Conservation (phyloP, 768 basidiomycete species). For the Fomitopsis serialis region DNA sequence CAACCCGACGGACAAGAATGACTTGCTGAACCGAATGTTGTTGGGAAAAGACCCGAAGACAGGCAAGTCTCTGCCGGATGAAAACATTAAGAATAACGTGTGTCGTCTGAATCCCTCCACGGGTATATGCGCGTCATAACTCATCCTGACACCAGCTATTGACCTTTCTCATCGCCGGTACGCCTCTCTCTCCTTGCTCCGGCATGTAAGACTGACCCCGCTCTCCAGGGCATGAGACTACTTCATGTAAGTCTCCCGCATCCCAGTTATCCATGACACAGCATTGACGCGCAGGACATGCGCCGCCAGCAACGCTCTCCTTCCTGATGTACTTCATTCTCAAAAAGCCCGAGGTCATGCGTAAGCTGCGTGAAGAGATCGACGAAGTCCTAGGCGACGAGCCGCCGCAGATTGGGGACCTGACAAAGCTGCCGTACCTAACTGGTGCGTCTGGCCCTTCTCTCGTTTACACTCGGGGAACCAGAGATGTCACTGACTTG, state of each 20-base stretch:
- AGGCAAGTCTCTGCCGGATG: slow-evolving; percentile 34
- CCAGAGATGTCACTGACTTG: too few relatives aligned
- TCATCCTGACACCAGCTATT: slow-evolving; percentile 29
- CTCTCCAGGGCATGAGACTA: slow-evolving; percentile 31
- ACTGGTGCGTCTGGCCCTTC: slow-evolving; percentile 22
- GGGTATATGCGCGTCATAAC: too few relatives aligned
- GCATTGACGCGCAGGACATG: too few relatives aligned
- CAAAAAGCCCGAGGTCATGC: slow-evolving; percentile 36
- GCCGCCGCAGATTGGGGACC: slow-evolving; percentile 32
- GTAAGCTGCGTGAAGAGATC: slow-evolving; percentile 41
- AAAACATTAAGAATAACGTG: slow-evolving; percentile 39
- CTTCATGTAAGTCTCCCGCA: slow-evolving; percentile 21
- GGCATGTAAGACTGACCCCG: not conserved
- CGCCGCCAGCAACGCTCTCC: slow-evolving; percentile 28
- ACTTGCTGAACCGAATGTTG: slow-evolving; percentile 43
- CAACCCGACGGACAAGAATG: slow-evolving; percentile 34
- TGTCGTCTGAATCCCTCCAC: slow-evolving; percentile 6
- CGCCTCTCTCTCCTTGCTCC: not conserved
- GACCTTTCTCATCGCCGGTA: slow-evolving; percentile 47
- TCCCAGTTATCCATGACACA: too few relatives aligned
- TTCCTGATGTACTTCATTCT: slow-evolving; percentile 42
- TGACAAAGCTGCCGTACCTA: slow-evolving; percentile 39
- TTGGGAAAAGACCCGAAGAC: slow-evolving; percentile 39
- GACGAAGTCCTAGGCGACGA: slow-evolving; percentile 39
- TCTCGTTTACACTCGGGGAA: not conserved